Evolutionary conservation across 495 filamentous ascomycete genomes (phyloP).

Genomic region (Parathielavia hyrcaniae): DNA sequence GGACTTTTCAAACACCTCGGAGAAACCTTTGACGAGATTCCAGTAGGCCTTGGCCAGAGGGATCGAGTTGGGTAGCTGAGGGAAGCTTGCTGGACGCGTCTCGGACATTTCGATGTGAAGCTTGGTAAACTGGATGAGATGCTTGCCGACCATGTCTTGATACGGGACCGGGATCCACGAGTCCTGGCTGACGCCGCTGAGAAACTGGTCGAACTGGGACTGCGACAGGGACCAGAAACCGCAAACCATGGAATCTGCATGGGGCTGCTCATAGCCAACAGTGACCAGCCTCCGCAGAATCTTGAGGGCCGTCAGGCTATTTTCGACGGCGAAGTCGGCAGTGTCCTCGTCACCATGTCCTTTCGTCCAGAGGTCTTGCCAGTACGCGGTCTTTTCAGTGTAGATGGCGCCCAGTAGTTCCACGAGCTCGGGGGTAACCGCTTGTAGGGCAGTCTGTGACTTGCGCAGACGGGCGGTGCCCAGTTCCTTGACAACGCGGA

Average conservation of each 20-base stretch:
- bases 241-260: conserved; percentile 64
- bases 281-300: conserved; percentile 72
- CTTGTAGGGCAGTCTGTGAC: conserved; percentile 65
- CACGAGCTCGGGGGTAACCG: conserved; percentile 71
- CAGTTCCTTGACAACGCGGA: conserved; percentile 85
- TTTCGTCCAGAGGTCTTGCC: conserved; percentile 55
- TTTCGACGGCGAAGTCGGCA: conserved; percentile 57
- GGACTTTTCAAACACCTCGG: conserved; percentile 57
- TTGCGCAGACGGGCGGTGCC: conserved; percentile 66
- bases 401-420: conserved; percentile 72
- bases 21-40: conserved; percentile 67
- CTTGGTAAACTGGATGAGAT: conserved; percentile 83
- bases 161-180: conserved; percentile 43
- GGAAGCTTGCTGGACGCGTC: conserved; percentile 71
- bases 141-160: conserved; percentile 63
- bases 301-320: conserved; percentile 72
- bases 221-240: conserved; percentile 69
- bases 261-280: conserved; percentile 75
- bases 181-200: conserved; percentile 46
- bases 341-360: conserved; percentile 48
- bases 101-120: conserved; percentile 79
- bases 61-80: conserved; percentile 68
- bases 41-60: conserved; percentile 74
- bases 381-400: conserved; percentile 60
- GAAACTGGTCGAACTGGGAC: conserved; percentile 64